Base-by-base conservation (phyloP, 2,329 filamentous ascomycete species). In the Penicillium janthinellum region DNA sequence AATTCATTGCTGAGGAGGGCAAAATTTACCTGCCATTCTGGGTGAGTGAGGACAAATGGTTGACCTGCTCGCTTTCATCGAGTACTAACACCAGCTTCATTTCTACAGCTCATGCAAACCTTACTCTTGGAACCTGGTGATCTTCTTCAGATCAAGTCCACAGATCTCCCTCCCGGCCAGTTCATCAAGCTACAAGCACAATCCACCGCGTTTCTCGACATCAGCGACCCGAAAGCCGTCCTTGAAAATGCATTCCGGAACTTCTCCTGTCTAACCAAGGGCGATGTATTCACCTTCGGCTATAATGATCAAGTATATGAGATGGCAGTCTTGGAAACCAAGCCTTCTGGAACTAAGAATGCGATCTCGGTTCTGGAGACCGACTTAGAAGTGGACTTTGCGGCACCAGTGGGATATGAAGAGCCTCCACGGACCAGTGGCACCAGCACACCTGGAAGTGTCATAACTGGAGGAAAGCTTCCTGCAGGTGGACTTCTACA, bases 151-250 rank as follows among this genome's bases (percentile, higher is more conserved):
- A 88, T 97, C 76, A 96, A 96, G 77, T 96, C 92, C 8, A 98
- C 95, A 2, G 94, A 96, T 44, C 85, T 99, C 15, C 91, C 93
- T 53, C 88, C 94, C 0, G 95, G 95, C 37, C 89, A 88, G 64
- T 89, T 96, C 77, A 96, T 99, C 81, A 99, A 99, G 79, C 86
- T 99, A 8, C 94, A 99, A 79, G 91, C 95, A 0, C 95, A 99
- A 78, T 93, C 91, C 22, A 88, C 90, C 54, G 90, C 89, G 69
- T 99, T 99, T 78, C 89, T 99, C 64, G 94, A 98, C 48, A 98
- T 99, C 73, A 94, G 90, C 70, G 95, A 99, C 71, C 95, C 95
- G 22, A 97, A 96, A 79, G 95, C 95, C 42, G 95, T 99, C 12
- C 87, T 99, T 34, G 95, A 99, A 78, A 95, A 95, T 70, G 94